These are phyloP conservation scores for Tetrahymena thermophila DNA, from an alignment of 73 alveolate genomes.

Conservation along the genomic window DNA sequence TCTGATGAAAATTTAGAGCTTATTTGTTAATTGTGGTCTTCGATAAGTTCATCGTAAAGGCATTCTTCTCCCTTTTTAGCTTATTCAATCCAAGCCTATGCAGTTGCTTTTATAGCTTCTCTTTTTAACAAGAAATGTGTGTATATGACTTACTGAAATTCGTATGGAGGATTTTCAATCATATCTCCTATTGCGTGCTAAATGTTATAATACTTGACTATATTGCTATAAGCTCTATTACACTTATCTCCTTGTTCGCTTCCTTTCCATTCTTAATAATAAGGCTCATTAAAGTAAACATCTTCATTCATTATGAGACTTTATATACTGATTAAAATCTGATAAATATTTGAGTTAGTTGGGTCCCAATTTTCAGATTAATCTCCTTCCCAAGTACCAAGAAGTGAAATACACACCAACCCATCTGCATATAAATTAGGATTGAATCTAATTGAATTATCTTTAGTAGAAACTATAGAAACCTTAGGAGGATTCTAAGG, in stretches of 20 bases:
- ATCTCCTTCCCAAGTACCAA: slow-evolving; percentile 72
- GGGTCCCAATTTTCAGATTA: slow-evolving; percentile 73
- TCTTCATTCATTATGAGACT: slow-evolving; percentile 64
- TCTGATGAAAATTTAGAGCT: neutral
- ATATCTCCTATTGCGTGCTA: slow-evolving; percentile 66
- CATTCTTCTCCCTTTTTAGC: slow-evolving; percentile 38
- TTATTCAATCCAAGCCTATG: slow-evolving; percentile 59
- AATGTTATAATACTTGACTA: slow-evolving; percentile 61
- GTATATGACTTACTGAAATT: slow-evolving; percentile 55
- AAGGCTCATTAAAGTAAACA: slow-evolving; percentile 68
- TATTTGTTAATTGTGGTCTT: neutral
- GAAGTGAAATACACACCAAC: slow-evolving; percentile 59
- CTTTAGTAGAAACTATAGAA: slow-evolving; percentile 53
- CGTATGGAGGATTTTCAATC: slow-evolving; percentile 65
- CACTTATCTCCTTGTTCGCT: slow-evolving; percentile 46
- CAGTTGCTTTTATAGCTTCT: slow-evolving; percentile 56
- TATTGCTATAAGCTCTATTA: slow-evolving; percentile 61
- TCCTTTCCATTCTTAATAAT: slow-evolving; percentile 43
- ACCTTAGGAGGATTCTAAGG: slow-evolving; percentile 69
- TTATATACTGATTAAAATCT: slow-evolving; percentile 60
- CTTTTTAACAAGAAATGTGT: slow-evolving; percentile 60
- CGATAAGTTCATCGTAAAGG: neutral
- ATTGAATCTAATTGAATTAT: slow-evolving; percentile 60
- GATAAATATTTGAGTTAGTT: slow-evolving; percentile 42
- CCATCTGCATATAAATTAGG: slow-evolving; percentile 72